Evolutionary conservation across 306 rosid species (phyloP).

Genomic region (Clitoria ternatea): DNA sequence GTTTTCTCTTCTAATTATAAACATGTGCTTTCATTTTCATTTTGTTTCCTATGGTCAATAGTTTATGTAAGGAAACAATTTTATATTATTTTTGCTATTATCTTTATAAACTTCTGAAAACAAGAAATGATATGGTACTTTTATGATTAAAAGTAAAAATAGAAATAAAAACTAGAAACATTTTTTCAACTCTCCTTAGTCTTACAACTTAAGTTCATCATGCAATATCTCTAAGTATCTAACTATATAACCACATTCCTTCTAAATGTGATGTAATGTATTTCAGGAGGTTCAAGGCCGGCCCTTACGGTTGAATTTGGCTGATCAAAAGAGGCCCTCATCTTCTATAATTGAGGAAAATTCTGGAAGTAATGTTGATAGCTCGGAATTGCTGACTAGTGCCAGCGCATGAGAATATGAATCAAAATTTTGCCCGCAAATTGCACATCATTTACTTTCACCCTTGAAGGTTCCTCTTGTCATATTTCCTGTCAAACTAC

Average conservation of each 20-base stretch:
- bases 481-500: not conserved
- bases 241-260: not conserved
- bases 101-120: too few species aligned
- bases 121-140: too few species aligned
- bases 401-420: slow-evolving; percentile 41
- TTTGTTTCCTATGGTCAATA: too few species aligned
- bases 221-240: not conserved
- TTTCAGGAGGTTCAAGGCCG: slow-evolving; percentile 81
- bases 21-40: too few species aligned
- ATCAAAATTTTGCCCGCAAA: slow-evolving; percentile 16
- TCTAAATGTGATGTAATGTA: slow-evolving; percentile 8
- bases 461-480: not conserved
- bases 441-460: not conserved
- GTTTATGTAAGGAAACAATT: too few species aligned
- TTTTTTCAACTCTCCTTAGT: too few species aligned
- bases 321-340: slow-evolving; percentile 45
- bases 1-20: too few species aligned
- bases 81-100: too few species aligned
- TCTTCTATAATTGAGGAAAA: slow-evolving; percentile 29
- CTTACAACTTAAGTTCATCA: not conserved
- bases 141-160: too few species aligned
- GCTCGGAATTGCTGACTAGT: slow-evolving; percentile 58
- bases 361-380: slow-evolving; percentile 31
- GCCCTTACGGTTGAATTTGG: slow-evolving; percentile 62
- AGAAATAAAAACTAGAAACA: too few species aligned